Evolutionary conservation across 176 grass and related monocot genomes (phyloP).

Genomic region (Zea luxurians): DNA sequence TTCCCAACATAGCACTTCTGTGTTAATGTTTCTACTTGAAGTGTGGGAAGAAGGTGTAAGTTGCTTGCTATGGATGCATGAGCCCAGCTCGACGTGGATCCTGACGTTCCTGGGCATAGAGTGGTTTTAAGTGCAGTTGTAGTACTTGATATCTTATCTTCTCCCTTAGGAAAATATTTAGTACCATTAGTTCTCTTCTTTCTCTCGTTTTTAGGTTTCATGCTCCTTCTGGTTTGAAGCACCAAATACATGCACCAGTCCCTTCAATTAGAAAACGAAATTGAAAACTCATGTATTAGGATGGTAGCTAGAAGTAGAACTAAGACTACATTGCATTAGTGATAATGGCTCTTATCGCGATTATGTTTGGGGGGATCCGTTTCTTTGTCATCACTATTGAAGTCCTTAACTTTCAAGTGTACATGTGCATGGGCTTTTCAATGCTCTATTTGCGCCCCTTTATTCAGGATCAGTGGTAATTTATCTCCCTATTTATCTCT

Average conservation of each 20-base stretch:
- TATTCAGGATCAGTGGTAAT: constrained; percentile 93
- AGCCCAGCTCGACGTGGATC: not conserved
- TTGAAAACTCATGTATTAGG: not conserved
- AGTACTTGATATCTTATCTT: constrained; percentile 1
- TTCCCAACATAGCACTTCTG: not conserved
- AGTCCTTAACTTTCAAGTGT: constrained; percentile 72
- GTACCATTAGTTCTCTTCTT: constrained; percentile 20
- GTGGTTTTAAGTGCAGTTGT: not conserved
- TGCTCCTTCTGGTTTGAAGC: constrained; percentile 16
- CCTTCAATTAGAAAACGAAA: not conserved
- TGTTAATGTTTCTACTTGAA: not conserved
- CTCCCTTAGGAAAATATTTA: constrained; percentile 10
- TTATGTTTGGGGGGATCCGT: constrained; percentile 19
- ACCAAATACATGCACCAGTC: not conserved
- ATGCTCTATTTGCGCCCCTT: constrained; percentile 86
- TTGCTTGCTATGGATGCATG: not conserved
- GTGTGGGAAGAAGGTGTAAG: no score
- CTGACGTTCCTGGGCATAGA: not conserved
- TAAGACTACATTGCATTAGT: not conserved
- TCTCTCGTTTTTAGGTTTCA: constrained; percentile 11
- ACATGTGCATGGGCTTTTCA: constrained; percentile 99
- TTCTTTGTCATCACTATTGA: constrained; percentile 35
- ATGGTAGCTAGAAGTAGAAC: constrained; percentile 14
- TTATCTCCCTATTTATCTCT: constrained; percentile 5
- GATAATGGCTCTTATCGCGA: not conserved